A percentile compares a stretch with the other conserved stretches of the same genome.
Evolutionary conservation across 768 basidiomycete species (phyloP).

Genomic region (Gyrodon lividus): DNA sequence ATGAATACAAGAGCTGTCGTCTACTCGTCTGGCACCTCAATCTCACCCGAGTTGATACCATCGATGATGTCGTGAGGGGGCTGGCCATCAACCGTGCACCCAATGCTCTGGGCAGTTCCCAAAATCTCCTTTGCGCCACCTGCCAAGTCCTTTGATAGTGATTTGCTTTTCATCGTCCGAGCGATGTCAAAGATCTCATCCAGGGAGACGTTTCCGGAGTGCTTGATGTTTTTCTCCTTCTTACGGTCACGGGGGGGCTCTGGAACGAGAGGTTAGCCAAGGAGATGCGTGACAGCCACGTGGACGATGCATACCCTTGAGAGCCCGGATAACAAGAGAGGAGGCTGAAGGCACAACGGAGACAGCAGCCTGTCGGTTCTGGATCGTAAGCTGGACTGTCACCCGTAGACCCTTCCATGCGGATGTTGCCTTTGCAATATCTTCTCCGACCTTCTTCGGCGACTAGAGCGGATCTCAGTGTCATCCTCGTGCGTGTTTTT

Average conservation of each 20-base stretch:
- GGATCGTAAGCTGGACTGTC: conserved; percentile 97
- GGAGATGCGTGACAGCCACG: background rate
- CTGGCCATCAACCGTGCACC: conserved; percentile 93
- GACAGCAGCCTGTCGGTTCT: conserved; percentile 98
- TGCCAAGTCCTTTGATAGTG: conserved; percentile 86
- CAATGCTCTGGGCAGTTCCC: conserved; percentile 94
- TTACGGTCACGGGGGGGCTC: conserved; percentile 99
- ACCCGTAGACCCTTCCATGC: conserved; percentile 99
- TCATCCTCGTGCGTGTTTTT: background rate
- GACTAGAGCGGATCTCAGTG: conserved; percentile 55
- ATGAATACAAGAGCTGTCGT: conserved; percentile 23
- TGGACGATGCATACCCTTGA: conserved; percentile 76
- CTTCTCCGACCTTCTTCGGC: conserved; percentile 99
- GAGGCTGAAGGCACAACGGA: conserved; percentile 97
- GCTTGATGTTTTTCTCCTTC: conserved; percentile 99
- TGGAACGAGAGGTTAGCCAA: conserved; percentile 31
- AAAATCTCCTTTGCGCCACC: conserved; percentile 96
- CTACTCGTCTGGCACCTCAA: conserved; percentile 87
- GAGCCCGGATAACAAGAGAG: conserved; percentile 94
- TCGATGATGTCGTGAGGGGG: conserved; percentile 94
- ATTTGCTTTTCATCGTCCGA: conserved; percentile 93
- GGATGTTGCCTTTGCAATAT: conserved; percentile 98
- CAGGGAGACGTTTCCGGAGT: conserved; percentile 88
- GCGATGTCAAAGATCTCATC: conserved; percentile 96
- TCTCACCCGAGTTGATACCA: conserved; percentile 77